A percentile compares a stretch with the other conserved stretches of the same genome.
These are phyloP conservation scores for Bisporella sp. DNA, from an alignment of 2,329 filamentous ascomycete species.

Conservation along the genomic window DNA sequence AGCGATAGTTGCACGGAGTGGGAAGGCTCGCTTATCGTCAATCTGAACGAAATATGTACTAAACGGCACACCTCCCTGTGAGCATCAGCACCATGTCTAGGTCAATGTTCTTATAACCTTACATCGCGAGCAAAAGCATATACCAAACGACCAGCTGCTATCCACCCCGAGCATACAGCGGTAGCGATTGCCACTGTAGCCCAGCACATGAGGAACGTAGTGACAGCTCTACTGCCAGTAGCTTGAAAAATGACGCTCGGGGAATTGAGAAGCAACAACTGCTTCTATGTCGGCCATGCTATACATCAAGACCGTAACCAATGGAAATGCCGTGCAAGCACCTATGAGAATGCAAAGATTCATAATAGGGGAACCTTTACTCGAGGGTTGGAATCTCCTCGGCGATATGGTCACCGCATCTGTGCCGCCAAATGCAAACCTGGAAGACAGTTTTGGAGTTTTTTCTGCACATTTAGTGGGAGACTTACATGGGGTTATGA, in stretches of 20 bases:
- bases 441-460: background rate
- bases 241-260: slow-evolving; percentile 68
- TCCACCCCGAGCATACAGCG: background rate
- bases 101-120: too few relatives aligned
- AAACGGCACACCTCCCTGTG: slow-evolving; percentile 38
- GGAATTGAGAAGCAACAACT: slow-evolving; percentile 59
- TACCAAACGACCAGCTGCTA: too few relatives aligned
- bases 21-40: slow-evolving; percentile 2
- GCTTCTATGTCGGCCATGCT: slow-evolving; percentile 59
- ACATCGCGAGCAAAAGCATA: too few relatives aligned
- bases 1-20: slow-evolving; percentile 31
- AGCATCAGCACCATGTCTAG: background rate
- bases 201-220: too few relatives aligned
- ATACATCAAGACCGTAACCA: slow-evolving; percentile 66
- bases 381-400: slow-evolving; percentile 63
- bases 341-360: slow-evolving; percentile 60
- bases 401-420: slow-evolving; percentile 37
- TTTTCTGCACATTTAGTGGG: background rate
- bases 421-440: slow-evolving; percentile 4
- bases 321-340: slow-evolving; percentile 56
- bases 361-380: slow-evolving; percentile 62
- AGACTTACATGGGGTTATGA: background rate
- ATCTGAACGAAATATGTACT: slow-evolving; percentile 43
- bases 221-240: too few relatives aligned
- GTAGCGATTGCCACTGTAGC: too few relatives aligned